Evolutionary conservation across 495 filamentous ascomycete genomes (phyloP).

Genomic region (Talaromyces proteolyticus): DNA sequence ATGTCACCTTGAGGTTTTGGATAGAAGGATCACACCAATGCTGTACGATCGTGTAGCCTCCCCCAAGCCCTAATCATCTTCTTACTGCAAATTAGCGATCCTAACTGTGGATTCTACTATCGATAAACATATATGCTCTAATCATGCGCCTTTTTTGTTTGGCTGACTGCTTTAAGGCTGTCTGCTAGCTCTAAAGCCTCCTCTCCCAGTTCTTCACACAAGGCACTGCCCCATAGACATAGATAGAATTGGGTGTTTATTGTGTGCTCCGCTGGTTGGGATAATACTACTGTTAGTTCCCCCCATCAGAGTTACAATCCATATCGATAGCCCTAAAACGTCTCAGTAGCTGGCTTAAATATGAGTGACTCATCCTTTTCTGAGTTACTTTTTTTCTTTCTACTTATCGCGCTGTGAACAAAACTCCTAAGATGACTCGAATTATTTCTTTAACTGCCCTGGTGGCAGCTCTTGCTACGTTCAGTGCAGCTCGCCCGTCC

Average conservation of each 20-base stretch:
- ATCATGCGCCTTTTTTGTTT: not conserved
- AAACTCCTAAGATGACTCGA: not conserved
- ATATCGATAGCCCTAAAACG: not conserved
- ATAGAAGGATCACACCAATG: not conserved
- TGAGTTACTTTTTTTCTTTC: not conserved
- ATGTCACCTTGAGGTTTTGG: too few species aligned
- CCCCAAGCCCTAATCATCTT: not conserved
- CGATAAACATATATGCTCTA: not conserved
- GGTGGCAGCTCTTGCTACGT: conserved; percentile 17
- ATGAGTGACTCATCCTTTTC: not conserved
- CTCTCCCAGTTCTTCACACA: not conserved
- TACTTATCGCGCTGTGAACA: not conserved
- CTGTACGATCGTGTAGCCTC: not conserved
- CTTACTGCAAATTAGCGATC: not conserved
- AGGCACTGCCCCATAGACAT: not conserved
- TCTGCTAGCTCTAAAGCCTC: not conserved
- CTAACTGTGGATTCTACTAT: not conserved
- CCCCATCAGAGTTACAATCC: not conserved
- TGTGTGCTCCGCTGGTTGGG: too few species aligned
- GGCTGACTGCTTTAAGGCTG: not conserved
- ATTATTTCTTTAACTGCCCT: conserved; percentile 3
- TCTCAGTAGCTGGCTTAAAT: not conserved
- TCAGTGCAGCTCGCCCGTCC: conserved; percentile 22
- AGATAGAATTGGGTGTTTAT: too few species aligned
- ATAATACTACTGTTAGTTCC: too few species aligned